These are phyloP conservation scores for Phyllosticta citrichinensis DNA, from an alignment of 2,329 filamentous ascomycete species.

Conservation along the genomic window DNA sequence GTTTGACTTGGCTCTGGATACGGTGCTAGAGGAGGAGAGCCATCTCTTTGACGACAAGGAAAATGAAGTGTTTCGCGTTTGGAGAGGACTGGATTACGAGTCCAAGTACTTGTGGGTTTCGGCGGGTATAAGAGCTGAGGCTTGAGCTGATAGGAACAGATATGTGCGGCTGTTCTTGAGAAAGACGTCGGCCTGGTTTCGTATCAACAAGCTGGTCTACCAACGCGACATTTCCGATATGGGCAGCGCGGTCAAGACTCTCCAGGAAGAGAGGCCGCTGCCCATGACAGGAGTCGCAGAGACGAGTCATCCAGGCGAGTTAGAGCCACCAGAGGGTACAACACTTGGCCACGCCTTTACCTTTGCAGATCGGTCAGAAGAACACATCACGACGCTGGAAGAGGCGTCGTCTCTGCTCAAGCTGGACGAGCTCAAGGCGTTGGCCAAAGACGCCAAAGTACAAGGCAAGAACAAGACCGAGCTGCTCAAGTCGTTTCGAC, in stretches of 20 bases:
- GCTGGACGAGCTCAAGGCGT: conserved; percentile 74
- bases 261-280: conserved; percentile 52
- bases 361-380: conserved; percentile 71
- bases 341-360: conserved; percentile 50
- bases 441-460: conserved; percentile 80
- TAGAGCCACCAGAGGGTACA: conserved; percentile 37
- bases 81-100: conserved; percentile 67
- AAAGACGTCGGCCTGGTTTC: conserved; percentile 87
- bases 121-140: neutral
- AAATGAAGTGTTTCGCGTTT: conserved; percentile 63
- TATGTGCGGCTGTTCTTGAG: conserved; percentile 89
- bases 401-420: conserved; percentile 73
- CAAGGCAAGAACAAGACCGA: conserved; percentile 83
- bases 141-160: conserved; percentile 34
- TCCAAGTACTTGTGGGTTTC: conserved; percentile 72
- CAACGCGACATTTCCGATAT: conserved; percentile 74
- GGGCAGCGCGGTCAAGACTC: conserved; percentile 49
- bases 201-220: conserved; percentile 66
- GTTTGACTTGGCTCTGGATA: conserved; percentile 85
- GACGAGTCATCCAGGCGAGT: conserved; percentile 37
- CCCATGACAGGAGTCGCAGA: conserved; percentile 34
- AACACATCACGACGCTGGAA: conserved; percentile 65
- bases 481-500: conserved; percentile 62
- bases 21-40: conserved; percentile 77
- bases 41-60: conserved; percentile 81